These are phyloP conservation scores for Fusarium sp. DNA, from an alignment of 2,329 filamentous ascomycete genomes.

Conservation along the genomic window DNA sequence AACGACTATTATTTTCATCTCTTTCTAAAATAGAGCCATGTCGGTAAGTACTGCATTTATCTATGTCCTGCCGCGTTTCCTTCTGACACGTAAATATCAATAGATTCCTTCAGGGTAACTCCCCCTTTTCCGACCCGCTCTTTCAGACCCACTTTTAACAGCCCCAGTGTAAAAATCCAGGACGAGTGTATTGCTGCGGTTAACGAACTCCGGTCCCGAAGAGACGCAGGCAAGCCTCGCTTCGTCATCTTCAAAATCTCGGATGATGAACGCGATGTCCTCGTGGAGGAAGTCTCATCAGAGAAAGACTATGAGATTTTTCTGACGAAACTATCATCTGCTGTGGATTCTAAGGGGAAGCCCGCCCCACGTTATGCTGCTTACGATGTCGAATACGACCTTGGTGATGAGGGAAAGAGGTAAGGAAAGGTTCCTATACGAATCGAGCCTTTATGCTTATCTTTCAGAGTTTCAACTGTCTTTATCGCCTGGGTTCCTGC, in stretches of 20 bases:
- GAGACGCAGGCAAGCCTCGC: not conserved
- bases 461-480: not conserved
- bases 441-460: not conserved
- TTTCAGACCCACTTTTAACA: not conserved
- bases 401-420: not conserved
- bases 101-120: not conserved
- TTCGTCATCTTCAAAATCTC: not conserved
- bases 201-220: not conserved
- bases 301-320: not conserved
- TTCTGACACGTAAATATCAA: not conserved
- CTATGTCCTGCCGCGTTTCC: too few relatives aligned
- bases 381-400: not conserved
- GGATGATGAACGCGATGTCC: not conserved
- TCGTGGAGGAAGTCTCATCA: not conserved
- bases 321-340: not conserved
- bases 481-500: not conserved
- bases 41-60: not conserved
- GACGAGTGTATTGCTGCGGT: not conserved
- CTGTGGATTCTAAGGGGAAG: not conserved
- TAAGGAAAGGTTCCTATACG: not conserved
- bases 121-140: not conserved
- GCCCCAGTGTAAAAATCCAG: not conserved
- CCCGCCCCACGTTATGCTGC: not conserved
- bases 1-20: not conserved
- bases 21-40: not conserved